Evolutionary conservation across 2,329 filamentous ascomycete genomes (phyloP).

Genomic region (Colletotrichum cereale): DNA sequence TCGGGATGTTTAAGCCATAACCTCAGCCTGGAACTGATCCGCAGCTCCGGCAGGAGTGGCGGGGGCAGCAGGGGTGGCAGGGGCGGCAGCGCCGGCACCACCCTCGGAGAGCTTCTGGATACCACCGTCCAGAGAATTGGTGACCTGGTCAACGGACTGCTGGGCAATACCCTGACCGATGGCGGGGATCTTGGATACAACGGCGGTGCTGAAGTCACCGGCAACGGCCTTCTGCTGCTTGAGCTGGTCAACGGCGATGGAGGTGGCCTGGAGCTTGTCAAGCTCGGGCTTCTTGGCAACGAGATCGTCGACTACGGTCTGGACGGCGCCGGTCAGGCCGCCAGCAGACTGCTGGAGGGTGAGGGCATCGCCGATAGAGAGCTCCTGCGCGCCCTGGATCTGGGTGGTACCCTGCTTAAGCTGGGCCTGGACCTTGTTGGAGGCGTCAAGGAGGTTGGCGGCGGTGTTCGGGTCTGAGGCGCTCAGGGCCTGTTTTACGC

Average conservation of each 20-base stretch:
- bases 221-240: constrained; percentile 43
- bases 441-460: constrained; percentile 47
- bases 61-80: constrained; percentile 19
- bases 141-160: constrained; percentile 45
- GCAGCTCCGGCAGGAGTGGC: constrained; percentile 7
- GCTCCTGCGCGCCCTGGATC: constrained; percentile 45
- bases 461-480: constrained; percentile 64
- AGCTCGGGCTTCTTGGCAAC: constrained; percentile 45
- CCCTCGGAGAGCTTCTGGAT: constrained; percentile 40
- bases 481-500: constrained; percentile 44
- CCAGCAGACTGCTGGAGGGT: constrained; percentile 42
- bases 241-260: constrained; percentile 44
- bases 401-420: constrained; percentile 44
- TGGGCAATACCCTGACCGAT: constrained; percentile 47
- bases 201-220: constrained; percentile 43
- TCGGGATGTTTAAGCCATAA: constrained; percentile 6
- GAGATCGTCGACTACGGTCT: constrained; percentile 42
- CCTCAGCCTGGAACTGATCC: constrained; percentile 34
- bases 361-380: constrained; percentile 44
- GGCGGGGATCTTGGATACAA: constrained; percentile 46
- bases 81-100: constrained; percentile 18
- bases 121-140: constrained; percentile 41
- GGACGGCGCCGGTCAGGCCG: constrained; percentile 42
- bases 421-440: constrained; percentile 41
- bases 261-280: constrained; percentile 46